Evolutionary conservation across 495 filamentous ascomycete species (phyloP).

Genomic region (Thermothielavioides terrestris): DNA sequence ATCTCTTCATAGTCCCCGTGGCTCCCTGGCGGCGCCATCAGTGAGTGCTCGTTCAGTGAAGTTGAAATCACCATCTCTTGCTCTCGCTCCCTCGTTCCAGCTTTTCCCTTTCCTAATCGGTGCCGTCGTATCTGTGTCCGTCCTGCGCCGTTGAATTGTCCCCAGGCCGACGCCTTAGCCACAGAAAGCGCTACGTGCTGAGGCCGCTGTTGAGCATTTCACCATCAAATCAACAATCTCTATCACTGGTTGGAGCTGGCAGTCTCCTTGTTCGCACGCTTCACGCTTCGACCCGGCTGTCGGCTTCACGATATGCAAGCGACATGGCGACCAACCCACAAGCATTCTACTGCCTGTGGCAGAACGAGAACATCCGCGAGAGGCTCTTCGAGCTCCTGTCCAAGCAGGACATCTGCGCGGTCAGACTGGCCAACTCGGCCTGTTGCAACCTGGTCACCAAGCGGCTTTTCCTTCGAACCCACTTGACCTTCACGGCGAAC

Average conservation of each 20-base stretch:
- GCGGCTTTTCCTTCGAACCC: slow-evolving; percentile 44
- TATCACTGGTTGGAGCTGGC: neutral
- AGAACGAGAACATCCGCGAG: slow-evolving; percentile 41
- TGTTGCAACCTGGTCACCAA: slow-evolving; percentile 46
- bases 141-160: neutral
- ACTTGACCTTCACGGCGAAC: slow-evolving; percentile 58
- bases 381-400: slow-evolving; percentile 42
- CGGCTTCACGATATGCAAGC: slow-evolving; percentile 35
- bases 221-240: neutral
- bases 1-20: neutral
- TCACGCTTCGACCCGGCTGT: slow-evolving; percentile 4
- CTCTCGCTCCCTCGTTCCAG: neutral
- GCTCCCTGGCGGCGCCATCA: slow-evolving; percentile 5
- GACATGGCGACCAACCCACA: slow-evolving; percentile 40
- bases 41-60: neutral
- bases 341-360: slow-evolving; percentile 47
- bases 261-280: neutral
- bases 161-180: neutral
- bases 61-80: neutral
- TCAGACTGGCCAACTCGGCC: slow-evolving; percentile 42
- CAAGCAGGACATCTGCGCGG: slow-evolving; percentile 41
- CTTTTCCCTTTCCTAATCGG: neutral
- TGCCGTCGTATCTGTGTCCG: neutral
- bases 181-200: neutral
- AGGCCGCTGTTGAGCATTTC: neutral